A percentile compares a stretch with the other conserved stretches of the same genome.
Evolutionary conservation across 176 grass and related monocot species (phyloP).

Genomic region (Triticum aestivum): IWGSC_CS_RefSeq_v2.1 NC_057812.1:463370362-463370861

Average conservation of each 20-base stretch:
- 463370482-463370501: conserved; percentile 68
- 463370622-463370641: conserved; percentile 37
- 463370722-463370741: background rate
- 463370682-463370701: conserved; percentile 4
- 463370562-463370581: conserved; percentile 40
- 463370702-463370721: background rate
- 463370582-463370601: conserved; percentile 37
- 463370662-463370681: conserved; percentile 56
- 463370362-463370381: conserved; percentile 45
- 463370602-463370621: conserved; percentile 43
- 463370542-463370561: conserved; percentile 36
- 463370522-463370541: conserved; percentile 52
- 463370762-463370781: background rate
- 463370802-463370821: background rate
- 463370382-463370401: conserved; percentile 73
- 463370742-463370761: background rate
- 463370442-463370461: conserved; percentile 31
- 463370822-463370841: background rate
- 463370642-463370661: conserved; percentile 52
- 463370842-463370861: background rate
- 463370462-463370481: conserved; percentile 61
- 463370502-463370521: conserved; percentile 58
- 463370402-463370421: conserved; percentile 60
- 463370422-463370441: conserved; percentile 24
- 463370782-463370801: background rate